These are phyloP conservation scores for Leucocoprinus sp. DNA, from an alignment of 768 basidiomycete species.

Conservation along the genomic window DNA sequence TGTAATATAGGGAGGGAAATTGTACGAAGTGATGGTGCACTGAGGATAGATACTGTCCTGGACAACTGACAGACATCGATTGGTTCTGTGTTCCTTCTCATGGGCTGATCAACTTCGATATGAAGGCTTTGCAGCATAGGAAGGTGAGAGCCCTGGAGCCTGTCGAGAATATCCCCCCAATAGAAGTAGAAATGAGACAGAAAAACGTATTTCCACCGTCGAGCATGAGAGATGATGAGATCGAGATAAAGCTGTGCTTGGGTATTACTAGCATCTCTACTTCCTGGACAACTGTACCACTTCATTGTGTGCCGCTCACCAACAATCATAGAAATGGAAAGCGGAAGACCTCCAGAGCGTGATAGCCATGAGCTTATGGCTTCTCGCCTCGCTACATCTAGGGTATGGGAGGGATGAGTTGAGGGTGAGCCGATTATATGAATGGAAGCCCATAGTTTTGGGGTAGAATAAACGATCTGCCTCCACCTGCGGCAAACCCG, in stretches of 20 bases:
- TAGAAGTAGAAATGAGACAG: not conserved
- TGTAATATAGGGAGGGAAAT: not conserved
- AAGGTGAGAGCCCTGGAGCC: not conserved
- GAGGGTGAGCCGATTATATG: slow-evolving; percentile 13
- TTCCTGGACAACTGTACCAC: not conserved
- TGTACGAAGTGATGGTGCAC: not conserved
- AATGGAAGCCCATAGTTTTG: slow-evolving; percentile 19
- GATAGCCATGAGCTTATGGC: slow-evolving; percentile 8
- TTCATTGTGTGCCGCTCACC: not conserved
- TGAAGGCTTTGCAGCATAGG: slow-evolving; percentile 2
- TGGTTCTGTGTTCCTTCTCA: not conserved
- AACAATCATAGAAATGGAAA: slow-evolving; percentile 6
- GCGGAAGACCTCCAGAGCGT: slow-evolving; percentile 9
- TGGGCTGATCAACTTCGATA: not conserved
- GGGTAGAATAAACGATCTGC: slow-evolving; percentile 15
- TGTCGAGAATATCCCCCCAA: slow-evolving; percentile 5
- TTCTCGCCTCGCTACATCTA: not conserved
- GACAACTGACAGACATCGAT: not conserved
- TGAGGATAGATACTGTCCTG: not conserved
- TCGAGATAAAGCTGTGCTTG: slow-evolving; percentile 3
- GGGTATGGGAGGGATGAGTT: not conserved
- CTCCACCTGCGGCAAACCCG: slow-evolving; percentile 18
- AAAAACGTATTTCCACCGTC: slow-evolving; percentile 2
- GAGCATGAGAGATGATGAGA: not conserved
- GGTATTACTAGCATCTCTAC: not conserved